A percentile compares a stretch with the other conserved stretches of the same genome.
Conservation (phyloP, 139 green algal species). For the Tetratostichococcus sp. region DNA sequence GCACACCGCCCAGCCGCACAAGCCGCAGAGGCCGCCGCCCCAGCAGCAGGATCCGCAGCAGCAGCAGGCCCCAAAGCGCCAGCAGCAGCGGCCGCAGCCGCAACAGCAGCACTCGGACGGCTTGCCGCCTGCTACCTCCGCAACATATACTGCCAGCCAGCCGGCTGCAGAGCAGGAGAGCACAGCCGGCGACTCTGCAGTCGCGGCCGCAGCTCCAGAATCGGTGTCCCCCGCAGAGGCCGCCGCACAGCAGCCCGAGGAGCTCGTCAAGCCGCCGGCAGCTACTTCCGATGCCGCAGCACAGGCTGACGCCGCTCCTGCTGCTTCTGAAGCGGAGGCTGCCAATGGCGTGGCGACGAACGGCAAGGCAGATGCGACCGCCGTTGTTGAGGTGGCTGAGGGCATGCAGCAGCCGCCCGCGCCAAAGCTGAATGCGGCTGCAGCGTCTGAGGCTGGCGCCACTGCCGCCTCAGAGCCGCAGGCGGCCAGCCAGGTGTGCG, state of each 20-base stretch:
- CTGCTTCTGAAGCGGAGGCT: not conserved
- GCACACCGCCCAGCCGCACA: not conserved
- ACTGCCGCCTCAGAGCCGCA: too few relatives aligned
- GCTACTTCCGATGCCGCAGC: not conserved
- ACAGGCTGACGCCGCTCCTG: not conserved
- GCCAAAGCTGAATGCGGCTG: not conserved
- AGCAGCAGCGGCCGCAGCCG: not conserved
- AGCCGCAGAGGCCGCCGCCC: constrained; percentile 3
- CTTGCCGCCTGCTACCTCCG: not conserved
- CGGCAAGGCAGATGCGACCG: not conserved
- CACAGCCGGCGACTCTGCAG: too few relatives aligned
- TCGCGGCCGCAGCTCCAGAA: too few relatives aligned
- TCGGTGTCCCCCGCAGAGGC: not conserved
- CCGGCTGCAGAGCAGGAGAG: too few relatives aligned
- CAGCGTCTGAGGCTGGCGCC: not conserved
- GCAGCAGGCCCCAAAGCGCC: not conserved
- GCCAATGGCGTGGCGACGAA: not conserved
- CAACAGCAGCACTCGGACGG: not conserved
- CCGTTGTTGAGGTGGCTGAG: not conserved
- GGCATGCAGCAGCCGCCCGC: not conserved
- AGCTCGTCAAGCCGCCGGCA: not conserved
- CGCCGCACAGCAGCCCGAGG: not conserved
- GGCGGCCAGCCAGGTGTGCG: not conserved
- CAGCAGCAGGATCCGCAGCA: constrained; percentile 5
- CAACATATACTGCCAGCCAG: too few relatives aligned